Conservation (phyloP, 2,329 filamentous ascomycete genomes). For the Ilyonectria robusta region DNA sequence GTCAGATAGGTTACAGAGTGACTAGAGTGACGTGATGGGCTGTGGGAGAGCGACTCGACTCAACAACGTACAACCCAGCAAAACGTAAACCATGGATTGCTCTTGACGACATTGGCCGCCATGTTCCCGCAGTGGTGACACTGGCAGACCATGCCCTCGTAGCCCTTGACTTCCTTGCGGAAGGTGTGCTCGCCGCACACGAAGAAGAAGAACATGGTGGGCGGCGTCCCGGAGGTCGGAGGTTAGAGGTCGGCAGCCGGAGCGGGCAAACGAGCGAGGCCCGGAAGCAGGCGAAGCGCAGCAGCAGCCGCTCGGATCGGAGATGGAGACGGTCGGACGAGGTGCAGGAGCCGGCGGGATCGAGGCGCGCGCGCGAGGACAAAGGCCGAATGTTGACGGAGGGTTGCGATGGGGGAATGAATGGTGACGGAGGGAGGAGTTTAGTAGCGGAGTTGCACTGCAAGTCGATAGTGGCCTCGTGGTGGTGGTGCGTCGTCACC, state of each 20-base stretch:
- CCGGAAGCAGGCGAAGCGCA: neutral
- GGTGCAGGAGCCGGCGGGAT: neutral
- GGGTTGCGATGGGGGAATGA: slow-evolving; percentile 11
- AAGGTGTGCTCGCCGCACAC: slow-evolving; percentile 74
- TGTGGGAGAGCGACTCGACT: neutral
- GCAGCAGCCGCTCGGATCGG: neutral
- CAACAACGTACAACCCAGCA: slow-evolving; percentile 75
- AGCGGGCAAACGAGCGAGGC: neutral
- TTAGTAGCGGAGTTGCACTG: slow-evolving; percentile 7
- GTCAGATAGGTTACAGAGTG: neutral
- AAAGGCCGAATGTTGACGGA: slow-evolving; percentile 27
- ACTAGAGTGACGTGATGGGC: neutral
- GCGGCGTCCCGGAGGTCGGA: slow-evolving; percentile 5
- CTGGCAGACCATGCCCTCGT: slow-evolving; percentile 73
- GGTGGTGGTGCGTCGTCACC: slow-evolving; percentile 24
- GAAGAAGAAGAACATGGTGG: slow-evolving; percentile 73
- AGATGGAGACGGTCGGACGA: neutral
- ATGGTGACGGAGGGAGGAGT: slow-evolving; percentile 4
- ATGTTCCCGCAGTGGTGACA: slow-evolving; percentile 79
- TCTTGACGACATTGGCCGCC: slow-evolving; percentile 72
- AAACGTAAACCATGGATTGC: slow-evolving; percentile 82
- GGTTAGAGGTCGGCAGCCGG: slow-evolving; percentile 10
- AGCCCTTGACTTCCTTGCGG: slow-evolving; percentile 71
- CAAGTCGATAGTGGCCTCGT: neutral
- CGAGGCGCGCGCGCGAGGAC: slow-evolving; percentile 7